Base-by-base conservation (phyloP, 257 asterid genomes). In the Cordia subcordata region DNA sequence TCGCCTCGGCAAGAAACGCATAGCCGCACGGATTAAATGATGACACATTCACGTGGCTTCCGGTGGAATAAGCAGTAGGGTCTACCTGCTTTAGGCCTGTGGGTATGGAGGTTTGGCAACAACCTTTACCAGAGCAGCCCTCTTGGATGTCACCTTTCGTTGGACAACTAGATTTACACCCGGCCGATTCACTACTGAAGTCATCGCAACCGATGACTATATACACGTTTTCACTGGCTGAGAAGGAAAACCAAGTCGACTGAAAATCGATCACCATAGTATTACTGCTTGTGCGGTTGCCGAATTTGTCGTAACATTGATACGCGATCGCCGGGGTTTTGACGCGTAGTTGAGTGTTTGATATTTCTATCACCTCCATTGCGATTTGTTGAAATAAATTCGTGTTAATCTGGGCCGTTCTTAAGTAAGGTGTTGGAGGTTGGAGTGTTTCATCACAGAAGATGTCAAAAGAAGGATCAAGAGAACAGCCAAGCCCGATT, bases 391-490 rank as follows among this genome's bases (percentile, higher is more conserved):
- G 47, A 10, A 3, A 2, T 11, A 8, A 42, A 42, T 42, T 42
- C 15, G 15, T 11, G 3, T 1, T 8, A 12, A 52, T 16, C n/a
- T 5, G 1, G 6, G 16, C 57, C 0, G 20, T 22, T 52, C 55
- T 70, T 32, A 79, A 22, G 66, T 47, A 20, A 5, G 65, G 72
- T n/a, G 4, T 66, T 27, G 76, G 71, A 20, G 65, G 42, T 33
- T 21, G 27, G 6, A 70, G 56, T 44, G 65, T 35, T 15, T 64
- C 49, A 9, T 44, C 60, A 57, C 84, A 79, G 39, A 18, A 57
- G 16, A 78, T 51, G 8, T 39, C 9, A 61, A 72, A 79, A 0
- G 69, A 60, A 14, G 85, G 44, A 52, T 70, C 73, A 2, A 22
- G 53, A 33, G 71, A 56, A 62, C 85, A 79, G 1, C 10, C 2